These are phyloP conservation scores for Saururus chinensis DNA, from an alignment of 164 flowering plant genomes.

Conservation along the genomic window DNA sequence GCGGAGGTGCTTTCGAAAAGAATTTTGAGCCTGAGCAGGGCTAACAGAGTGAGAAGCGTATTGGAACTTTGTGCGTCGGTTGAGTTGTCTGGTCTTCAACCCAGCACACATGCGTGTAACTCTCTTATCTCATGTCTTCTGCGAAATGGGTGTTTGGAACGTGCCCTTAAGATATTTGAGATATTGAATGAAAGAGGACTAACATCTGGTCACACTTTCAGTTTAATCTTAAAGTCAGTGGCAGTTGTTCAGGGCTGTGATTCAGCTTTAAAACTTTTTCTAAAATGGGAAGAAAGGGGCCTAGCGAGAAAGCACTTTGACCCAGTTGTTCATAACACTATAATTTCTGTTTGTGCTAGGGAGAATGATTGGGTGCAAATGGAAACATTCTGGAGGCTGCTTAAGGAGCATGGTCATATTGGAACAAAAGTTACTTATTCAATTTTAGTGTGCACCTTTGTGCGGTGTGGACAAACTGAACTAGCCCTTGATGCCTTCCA, in stretches of 20 bases:
- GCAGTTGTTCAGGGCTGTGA: slow-evolving; percentile 38
- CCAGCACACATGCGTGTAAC: slow-evolving; percentile 63
- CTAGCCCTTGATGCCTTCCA: slow-evolving; percentile 69
- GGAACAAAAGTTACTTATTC: slow-evolving; percentile 64
- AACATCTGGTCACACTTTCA: slow-evolving; percentile 58
- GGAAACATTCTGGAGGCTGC: slow-evolving; percentile 55
- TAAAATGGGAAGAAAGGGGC: slow-evolving; percentile 28
- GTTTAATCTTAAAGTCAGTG: slow-evolving; percentile 68
- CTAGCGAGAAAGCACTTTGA: slow-evolving; percentile 35
- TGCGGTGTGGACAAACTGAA: slow-evolving; percentile 56
- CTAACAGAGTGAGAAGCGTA: slow-evolving; percentile 66
- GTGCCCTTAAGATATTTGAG: slow-evolving; percentile 47
- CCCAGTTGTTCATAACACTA: slow-evolving; percentile 66
- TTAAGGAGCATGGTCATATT: slow-evolving; percentile 45
- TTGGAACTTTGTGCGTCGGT: slow-evolving; percentile 55
- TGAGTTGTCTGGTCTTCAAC: slow-evolving; percentile 44
- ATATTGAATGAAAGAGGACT: slow-evolving; percentile 40
- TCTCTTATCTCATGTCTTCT: slow-evolving; percentile 71
- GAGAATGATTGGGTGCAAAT: slow-evolving; percentile 45
- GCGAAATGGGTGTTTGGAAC: slow-evolving; percentile 38
- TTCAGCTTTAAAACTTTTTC: slow-evolving; percentile 50
- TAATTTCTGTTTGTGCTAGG: slow-evolving; percentile 59
- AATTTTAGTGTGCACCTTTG: slow-evolving; percentile 55
- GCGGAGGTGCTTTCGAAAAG: slow-evolving; percentile 54
- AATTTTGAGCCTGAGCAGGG: slow-evolving; percentile 60